Evolutionary conservation across 2,329 filamentous ascomycete species (phyloP).

Genomic region (Whalleya microplaca): DNA sequence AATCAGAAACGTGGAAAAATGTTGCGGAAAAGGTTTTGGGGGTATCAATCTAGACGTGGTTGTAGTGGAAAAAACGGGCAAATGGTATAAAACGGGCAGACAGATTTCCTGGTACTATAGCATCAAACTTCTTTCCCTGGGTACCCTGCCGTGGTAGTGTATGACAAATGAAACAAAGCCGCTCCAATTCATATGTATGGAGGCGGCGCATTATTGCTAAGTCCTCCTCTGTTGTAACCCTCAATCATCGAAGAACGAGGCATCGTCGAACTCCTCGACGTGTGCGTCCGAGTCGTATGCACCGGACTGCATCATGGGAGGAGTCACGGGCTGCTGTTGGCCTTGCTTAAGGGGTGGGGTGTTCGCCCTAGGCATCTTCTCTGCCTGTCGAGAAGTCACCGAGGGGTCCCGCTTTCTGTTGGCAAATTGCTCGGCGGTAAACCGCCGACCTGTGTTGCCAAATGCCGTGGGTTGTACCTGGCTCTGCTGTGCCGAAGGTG

Average conservation of each 20-base stretch:
- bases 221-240: neutral
- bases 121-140: conserved; percentile 18
- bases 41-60: conserved; percentile 33
- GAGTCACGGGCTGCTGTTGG: conserved; percentile 54
- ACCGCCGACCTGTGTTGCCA: conserved; percentile 61
- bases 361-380: conserved; percentile 44
- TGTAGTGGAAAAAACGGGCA: conserved; percentile 24
- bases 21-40: conserved; percentile 15
- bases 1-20: conserved; percentile 1
- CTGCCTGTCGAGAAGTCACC: conserved; percentile 42
- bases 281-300: conserved; percentile 66
- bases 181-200: conserved; percentile 6
- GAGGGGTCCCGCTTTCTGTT: conserved; percentile 40
- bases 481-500: conserved; percentile 49
- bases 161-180: conserved; percentile 14
- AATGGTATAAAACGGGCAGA: conserved; percentile 27
- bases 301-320: conserved; percentile 63
- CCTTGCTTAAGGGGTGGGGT: conserved; percentile 50
- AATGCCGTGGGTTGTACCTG: conserved; percentile 63
- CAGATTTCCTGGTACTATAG: conserved; percentile 17
- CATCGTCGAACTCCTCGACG: conserved; percentile 62
- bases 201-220: neutral
- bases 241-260: conserved; percentile 60
- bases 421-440: conserved; percentile 54
- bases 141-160: conserved; percentile 9